These are phyloP conservation scores for Solanum microdontum DNA, from an alignment of 257 asterid genomes.

Conservation along the genomic window DNA sequence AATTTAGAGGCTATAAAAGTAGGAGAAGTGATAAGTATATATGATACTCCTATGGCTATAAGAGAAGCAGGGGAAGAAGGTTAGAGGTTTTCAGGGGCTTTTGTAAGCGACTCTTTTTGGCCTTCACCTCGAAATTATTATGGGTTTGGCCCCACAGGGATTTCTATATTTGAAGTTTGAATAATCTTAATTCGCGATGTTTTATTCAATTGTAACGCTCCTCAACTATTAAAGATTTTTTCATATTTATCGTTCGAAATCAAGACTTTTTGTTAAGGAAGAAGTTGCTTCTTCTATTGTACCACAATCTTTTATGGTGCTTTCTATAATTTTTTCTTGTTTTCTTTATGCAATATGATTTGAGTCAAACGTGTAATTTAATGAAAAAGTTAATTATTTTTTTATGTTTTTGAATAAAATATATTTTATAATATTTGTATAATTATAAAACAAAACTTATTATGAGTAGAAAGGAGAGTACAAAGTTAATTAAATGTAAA, in stretches of 20 bases:
- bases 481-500: neutral
- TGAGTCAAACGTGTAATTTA: neutral
- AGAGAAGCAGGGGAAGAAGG: neutral
- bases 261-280: too few relatives aligned
- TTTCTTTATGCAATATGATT: neutral
- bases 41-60: neutral
- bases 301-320: too few relatives aligned
- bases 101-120: slow-evolving; percentile 41
- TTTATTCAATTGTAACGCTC: too few relatives aligned
- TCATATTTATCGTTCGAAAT: accelerated
- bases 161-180: neutral
- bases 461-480: neutral
- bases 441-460: neutral
- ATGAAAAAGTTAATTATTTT: too few relatives aligned
- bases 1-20: neutral
- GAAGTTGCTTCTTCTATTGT: too few relatives aligned
- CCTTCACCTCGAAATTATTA: slow-evolving; percentile 41
- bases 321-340: too few relatives aligned
- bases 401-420: too few relatives aligned
- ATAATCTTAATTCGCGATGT: too few relatives aligned
- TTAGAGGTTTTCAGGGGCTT: slow-evolving; percentile 17
- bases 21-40: neutral
- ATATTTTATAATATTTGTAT: neutral
- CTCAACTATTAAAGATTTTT: too few relatives aligned
- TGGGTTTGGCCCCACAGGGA: slow-evolving; percentile 14